Conservation (phyloP, 768 basidiomycete genomes). For the Pulveroboletus ravenelii region DNA sequence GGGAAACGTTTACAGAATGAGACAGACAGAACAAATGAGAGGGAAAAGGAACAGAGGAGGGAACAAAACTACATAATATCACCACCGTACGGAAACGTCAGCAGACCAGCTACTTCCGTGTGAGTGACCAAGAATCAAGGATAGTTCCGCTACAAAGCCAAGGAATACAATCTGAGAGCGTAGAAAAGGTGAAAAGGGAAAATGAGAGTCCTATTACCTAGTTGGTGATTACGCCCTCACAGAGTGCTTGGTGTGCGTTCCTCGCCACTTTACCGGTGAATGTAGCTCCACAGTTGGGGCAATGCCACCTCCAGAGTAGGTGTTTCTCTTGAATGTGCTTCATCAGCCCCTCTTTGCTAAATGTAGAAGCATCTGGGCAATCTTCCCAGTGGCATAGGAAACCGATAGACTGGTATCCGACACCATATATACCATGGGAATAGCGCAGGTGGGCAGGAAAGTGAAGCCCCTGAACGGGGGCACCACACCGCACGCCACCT, state of each 20-base stretch:
- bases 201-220: conserved; percentile 3
- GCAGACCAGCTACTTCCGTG: conserved; percentile 7
- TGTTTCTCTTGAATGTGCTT: conserved; percentile 26
- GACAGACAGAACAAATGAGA: neutral
- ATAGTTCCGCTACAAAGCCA: neutral
- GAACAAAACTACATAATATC: neutral
- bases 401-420: conserved; percentile 1
- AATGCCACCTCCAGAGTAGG: conserved; percentile 23
- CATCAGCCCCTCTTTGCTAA: conserved; percentile 20
- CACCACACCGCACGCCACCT: conserved; percentile 8
- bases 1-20: neutral
- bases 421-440: conserved; percentile 15
- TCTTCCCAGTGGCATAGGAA: conserved; percentile 24
- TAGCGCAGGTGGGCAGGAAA: conserved; percentile 19
- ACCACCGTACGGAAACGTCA: neutral
- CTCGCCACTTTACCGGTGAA: conserved; percentile 16
- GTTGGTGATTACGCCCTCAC: neutral
- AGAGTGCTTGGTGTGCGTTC: conserved; percentile 16
- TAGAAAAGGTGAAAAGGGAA: neutral
- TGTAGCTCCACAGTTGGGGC: conserved; percentile 18
- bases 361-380: conserved; percentile 16
- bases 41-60: neutral
- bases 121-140: neutral
- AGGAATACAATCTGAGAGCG: neutral
- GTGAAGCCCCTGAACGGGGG: conserved; percentile 13